Percentiles rank a stretch among this genome's conserved stretches.
Evolutionary conservation across 805 yeast genomes (phyloP).

Genomic region (Starmerella apicola): DNA sequence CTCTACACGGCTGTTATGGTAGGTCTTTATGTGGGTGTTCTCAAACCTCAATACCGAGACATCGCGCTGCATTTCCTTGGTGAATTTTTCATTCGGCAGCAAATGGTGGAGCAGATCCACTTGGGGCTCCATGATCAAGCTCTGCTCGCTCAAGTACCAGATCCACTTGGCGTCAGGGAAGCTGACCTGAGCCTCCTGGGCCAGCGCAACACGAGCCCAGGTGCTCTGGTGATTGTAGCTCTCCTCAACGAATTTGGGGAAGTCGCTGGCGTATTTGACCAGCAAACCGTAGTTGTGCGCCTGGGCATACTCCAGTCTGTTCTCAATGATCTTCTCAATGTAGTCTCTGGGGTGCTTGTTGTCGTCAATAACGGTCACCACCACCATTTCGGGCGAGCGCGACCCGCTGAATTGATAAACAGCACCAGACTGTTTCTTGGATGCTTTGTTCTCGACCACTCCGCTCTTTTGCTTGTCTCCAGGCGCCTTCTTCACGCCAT

Average conservation of each 20-base stretch:
- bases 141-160: constrained; percentile 68
- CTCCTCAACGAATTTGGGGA: constrained; percentile 26
- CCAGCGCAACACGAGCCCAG: constrained; percentile 53
- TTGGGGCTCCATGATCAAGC: constrained; percentile 60
- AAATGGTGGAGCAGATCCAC: constrained; percentile 50
- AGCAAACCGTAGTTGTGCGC: constrained; percentile 70
- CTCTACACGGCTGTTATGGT: constrained; percentile 43
- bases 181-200: constrained; percentile 85
- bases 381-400: constrained; percentile 33
- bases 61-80: constrained; percentile 51
- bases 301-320: constrained; percentile 81
- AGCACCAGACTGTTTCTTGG: constrained; percentile 3
- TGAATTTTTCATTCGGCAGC: constrained; percentile 47
- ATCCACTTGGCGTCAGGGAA: constrained; percentile 85
- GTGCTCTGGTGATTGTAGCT: constrained; percentile 23
- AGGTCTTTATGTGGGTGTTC: constrained; percentile 37
- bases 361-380: constrained; percentile 77
- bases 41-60: constrained; percentile 47
- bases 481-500: constrained; percentile 26
- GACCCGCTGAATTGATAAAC: constrained; percentile 18
- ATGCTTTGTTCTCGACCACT: neutral
- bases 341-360: constrained; percentile 52
- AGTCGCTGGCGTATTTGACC: constrained; percentile 77
- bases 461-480: constrained; percentile 23
- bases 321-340: constrained; percentile 61